phyloP scores from a whole-genome alignment of 139 green algal species.

The Picochlorum sp. region DNA sequence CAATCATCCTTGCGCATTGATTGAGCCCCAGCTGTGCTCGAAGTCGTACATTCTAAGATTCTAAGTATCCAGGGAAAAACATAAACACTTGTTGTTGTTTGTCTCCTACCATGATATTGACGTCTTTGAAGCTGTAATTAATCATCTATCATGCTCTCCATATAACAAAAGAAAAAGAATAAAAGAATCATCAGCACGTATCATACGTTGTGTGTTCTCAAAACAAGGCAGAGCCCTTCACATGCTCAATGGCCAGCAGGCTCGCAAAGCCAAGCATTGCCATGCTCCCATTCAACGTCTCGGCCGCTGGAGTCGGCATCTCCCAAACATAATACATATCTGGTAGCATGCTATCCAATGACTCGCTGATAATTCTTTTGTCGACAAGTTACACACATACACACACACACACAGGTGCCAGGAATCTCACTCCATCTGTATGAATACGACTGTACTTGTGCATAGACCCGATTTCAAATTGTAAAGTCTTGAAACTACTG shows the following conservation, averaged over 20 bases:
- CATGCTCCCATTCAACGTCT: conserved; percentile 21
- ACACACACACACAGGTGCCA: neutral
- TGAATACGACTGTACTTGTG: neutral
- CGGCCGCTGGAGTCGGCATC: conserved; percentile 7
- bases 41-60: neutral
- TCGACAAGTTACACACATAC: neutral
- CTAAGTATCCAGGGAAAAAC: neutral
- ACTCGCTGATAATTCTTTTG: neutral
- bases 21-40: neutral
- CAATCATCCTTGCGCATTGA: neutral
- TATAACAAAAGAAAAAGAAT: too few species aligned
- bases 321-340: neutral
- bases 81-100: neutral
- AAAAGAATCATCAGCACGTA: too few species aligned
- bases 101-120: neutral
- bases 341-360: neutral
- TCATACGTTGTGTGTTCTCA: conserved; percentile 3
- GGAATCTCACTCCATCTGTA: neutral
- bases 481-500: neutral
- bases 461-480: neutral
- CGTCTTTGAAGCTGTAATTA: too few species aligned
- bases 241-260: conserved; percentile 15
- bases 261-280: conserved; percentile 35
- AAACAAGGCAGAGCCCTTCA: conserved; percentile 14
- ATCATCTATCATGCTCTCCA: too few species aligned